Conservation (phyloP, 2,329 filamentous ascomycete species). For the Xylariales sp. region DNA sequence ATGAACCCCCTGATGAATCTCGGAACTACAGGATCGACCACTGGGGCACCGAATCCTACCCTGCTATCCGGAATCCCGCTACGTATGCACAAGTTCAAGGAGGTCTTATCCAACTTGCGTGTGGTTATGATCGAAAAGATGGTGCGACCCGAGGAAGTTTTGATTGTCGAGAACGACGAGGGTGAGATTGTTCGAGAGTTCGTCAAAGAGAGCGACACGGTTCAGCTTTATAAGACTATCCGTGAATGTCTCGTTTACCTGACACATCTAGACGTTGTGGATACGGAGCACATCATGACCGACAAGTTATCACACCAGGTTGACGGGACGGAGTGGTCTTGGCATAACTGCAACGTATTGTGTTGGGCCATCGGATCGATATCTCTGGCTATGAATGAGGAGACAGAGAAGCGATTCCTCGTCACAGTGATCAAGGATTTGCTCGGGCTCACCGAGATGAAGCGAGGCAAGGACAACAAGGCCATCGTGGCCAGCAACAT, state of each 20-base stretch:
- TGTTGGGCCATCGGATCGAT: constrained; percentile 99
- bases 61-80: constrained; percentile 87
- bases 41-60: constrained; percentile 78
- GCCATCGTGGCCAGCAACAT: constrained; percentile 98
- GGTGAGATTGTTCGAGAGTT: constrained; percentile 98
- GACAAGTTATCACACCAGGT: constrained; percentile 96
- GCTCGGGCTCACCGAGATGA: constrained; percentile 95
- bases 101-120: constrained; percentile 87
- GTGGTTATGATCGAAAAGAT: constrained; percentile 99
- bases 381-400: constrained; percentile 97
- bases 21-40: constrained; percentile 66
- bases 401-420: constrained; percentile 96
- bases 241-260: constrained; percentile 95
- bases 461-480: constrained; percentile 99
- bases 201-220: constrained; percentile 98
- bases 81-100: constrained; percentile 95
- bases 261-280: constrained; percentile 93
- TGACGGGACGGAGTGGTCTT: constrained; percentile 94
- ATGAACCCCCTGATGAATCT: constrained; percentile 84
- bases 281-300: constrained; percentile 98
- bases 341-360: constrained; percentile 98
- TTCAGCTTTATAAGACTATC: constrained; percentile 98
- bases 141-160: constrained; percentile 94
- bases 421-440: constrained; percentile 99
- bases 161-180: constrained; percentile 99